Percentiles rank a stretch among this genome's conserved stretches.
Conservation (phyloP, 371 early-diverging fungal species). For the Actinomortierella ambigua region DNA sequence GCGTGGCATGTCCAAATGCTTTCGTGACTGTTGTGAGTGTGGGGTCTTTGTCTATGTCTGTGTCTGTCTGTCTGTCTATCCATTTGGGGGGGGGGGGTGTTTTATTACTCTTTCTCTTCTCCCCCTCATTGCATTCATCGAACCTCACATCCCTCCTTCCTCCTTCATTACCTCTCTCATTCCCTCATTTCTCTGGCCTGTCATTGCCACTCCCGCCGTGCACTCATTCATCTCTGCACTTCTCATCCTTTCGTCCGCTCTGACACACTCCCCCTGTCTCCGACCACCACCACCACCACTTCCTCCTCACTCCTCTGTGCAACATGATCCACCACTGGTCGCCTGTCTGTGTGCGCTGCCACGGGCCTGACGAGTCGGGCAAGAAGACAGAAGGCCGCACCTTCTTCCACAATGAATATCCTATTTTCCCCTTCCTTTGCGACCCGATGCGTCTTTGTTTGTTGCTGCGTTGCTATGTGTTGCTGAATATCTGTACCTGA, state of each 20-base stretch:
- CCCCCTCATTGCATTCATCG: background rate
- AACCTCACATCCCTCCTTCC: background rate
- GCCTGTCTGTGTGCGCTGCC: slow-evolving; percentile 45
- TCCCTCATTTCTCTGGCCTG: slow-evolving; percentile 4
- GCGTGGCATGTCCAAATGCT: too few species aligned
- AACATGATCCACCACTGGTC: slow-evolving; percentile 48
- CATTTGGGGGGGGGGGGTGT: too few species aligned
- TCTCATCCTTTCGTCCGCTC: background rate
- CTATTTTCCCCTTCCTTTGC: slow-evolving; percentile 4
- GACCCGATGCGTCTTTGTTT: background rate
- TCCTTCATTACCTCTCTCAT: slow-evolving; percentile 1
- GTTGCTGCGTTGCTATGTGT: background rate
- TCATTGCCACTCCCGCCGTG: background rate
- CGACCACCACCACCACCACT: too few species aligned
- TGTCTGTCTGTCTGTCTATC: background rate
- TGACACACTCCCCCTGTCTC: too few species aligned
- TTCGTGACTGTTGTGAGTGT: background rate
- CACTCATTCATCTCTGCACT: slow-evolving; percentile 1
- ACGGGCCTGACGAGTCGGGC: slow-evolving; percentile 38
- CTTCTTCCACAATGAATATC: slow-evolving; percentile 49
- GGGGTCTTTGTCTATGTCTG: background rate
- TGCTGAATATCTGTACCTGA: background rate
- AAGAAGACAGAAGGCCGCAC: slow-evolving; percentile 44
- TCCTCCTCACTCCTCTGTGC: background rate
- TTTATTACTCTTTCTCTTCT: too few species aligned